phyloP scores from a whole-genome alignment of 805 yeast species.

The Monosporozyma aquatica region DNA sequence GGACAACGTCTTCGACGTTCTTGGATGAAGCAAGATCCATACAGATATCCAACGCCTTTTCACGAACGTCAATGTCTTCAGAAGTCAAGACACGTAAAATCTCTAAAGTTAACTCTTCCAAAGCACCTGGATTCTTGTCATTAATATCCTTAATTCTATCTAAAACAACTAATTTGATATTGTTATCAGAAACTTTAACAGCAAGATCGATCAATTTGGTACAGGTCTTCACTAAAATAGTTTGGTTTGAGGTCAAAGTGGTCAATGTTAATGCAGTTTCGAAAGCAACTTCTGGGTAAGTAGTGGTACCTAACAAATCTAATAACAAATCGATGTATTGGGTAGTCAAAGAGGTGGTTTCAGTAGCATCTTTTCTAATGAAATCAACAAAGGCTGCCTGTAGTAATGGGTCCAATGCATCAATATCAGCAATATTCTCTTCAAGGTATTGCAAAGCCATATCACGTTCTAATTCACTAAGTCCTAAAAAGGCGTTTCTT shows the following conservation, averaged over 20 bases:
- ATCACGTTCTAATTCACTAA: slow-evolving; percentile 74
- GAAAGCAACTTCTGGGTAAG: slow-evolving; percentile 58
- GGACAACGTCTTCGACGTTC: slow-evolving; percentile 89
- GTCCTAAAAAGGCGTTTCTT: slow-evolving; percentile 87
- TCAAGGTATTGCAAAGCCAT: slow-evolving; percentile 77
- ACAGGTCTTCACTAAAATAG: slow-evolving; percentile 70
- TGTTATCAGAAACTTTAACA: slow-evolving; percentile 87
- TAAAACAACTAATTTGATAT: slow-evolving; percentile 84
- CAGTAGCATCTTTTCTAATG: slow-evolving; percentile 69
- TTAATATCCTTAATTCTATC: slow-evolving; percentile 76
- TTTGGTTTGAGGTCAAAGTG: slow-evolving; percentile 50
- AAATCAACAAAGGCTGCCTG: slow-evolving; percentile 89
- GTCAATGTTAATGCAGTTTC: slow-evolving; percentile 85
- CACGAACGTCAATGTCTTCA: slow-evolving; percentile 85
- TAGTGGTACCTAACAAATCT: slow-evolving; percentile 60
- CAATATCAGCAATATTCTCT: slow-evolving; percentile 51
- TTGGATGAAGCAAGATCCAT: slow-evolving; percentile 71
- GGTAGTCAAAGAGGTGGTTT: slow-evolving; percentile 52
- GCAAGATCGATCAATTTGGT: slow-evolving; percentile 81
- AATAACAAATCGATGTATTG: slow-evolving; percentile 65
- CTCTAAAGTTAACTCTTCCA: slow-evolving; percentile 78
- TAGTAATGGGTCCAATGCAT: slow-evolving; percentile 66
- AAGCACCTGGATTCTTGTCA: slow-evolving; percentile 64
- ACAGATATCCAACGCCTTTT: slow-evolving; percentile 79
- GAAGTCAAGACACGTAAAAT: slow-evolving; percentile 77